Evolutionary conservation across 2,329 filamentous ascomycete genomes (phyloP), one percentile per base, ranked within the genome.

Genomic region (Fusarium sp.): DNA sequence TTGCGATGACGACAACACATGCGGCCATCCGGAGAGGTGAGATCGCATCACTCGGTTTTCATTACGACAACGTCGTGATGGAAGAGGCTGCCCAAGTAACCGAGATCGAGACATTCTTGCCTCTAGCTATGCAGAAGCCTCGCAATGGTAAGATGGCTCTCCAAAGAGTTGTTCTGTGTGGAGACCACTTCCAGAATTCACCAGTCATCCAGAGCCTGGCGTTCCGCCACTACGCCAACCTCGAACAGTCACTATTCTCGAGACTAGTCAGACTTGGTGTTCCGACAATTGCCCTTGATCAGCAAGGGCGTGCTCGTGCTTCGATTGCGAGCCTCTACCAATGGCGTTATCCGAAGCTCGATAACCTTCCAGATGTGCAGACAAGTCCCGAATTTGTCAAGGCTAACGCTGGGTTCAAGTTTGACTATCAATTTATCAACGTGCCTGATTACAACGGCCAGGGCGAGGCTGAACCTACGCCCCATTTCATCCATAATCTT

Each of bases 1-100:
- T 99, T 70, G 97, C 96, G 61, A 99, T 99, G 97, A 99, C 96
- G 20, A 97, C 94, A 6, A 99, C 97, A 0, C 96, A 99, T 79
- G 97, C 96, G 7, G 96, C 96, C 2, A 99, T 99, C 87, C 90
- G 94, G 66, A 87, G 95, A 68, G 90, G 93, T 68, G 95, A 98
- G 75, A 98, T 99, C 74, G 92, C 93, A 1, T 87, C 88, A 18
- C 86, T 98, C n/a, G 94, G 94, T 18, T 99, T 99, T 81, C 93
- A 93, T 73, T 99, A 99, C 75, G 94, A 98, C 83, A 99, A 97
- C 70, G 92, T 99, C 14, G 87, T 99, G 55, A 98, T 99, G 92
- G 96, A 99, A 82, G 96, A 99, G 85, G 95, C 96, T 7, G 96
- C 96, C 14, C 96, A 99, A 77, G 95, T 99, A 76, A 99, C 95